Conservation (phyloP, 306 rosid species). For the Inga leiocalycina region DNA sequence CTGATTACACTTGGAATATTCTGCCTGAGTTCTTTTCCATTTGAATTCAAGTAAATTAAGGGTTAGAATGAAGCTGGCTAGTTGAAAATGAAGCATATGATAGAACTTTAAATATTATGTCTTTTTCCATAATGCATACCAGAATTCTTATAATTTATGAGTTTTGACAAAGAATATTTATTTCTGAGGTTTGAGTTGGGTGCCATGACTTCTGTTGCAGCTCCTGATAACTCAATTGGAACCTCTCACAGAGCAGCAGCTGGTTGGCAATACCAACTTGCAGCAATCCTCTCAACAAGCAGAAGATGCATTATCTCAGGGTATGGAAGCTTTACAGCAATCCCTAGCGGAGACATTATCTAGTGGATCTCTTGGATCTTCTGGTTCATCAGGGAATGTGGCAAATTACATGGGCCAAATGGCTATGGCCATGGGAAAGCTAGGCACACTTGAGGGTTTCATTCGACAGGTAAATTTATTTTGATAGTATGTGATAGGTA, state of each 20-base stretch:
- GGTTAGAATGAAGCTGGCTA: background rate
- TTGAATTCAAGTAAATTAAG: background rate
- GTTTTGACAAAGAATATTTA: background rate
- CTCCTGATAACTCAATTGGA: constrained; percentile 88
- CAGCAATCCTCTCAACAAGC: constrained; percentile 98
- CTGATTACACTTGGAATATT: background rate
- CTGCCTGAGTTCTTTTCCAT: background rate
- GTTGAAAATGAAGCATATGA: background rate
- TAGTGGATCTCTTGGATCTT: constrained; percentile 69
- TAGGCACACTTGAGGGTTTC: constrained; percentile 90
- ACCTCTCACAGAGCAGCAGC: constrained; percentile 95
- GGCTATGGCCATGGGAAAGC: constrained; percentile 99
- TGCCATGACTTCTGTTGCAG: constrained; percentile 51
- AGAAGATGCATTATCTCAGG: constrained; percentile 98
- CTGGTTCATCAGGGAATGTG: constrained; percentile 86
- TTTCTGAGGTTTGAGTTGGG: constrained; percentile 1
- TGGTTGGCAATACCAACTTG: constrained; percentile 77
- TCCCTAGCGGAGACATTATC: constrained; percentile 89
- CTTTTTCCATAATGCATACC: background rate
- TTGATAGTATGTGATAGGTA: background rate
- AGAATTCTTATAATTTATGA: constrained; percentile 8
- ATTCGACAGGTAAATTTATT: constrained; percentile 78
- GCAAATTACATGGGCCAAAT: constrained; percentile 98
- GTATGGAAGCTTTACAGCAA: constrained; percentile 97
- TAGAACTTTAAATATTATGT: background rate